Base-by-base conservation (phyloP, 257 asterid genomes). In the Gynochthodes officinalis region DNA sequence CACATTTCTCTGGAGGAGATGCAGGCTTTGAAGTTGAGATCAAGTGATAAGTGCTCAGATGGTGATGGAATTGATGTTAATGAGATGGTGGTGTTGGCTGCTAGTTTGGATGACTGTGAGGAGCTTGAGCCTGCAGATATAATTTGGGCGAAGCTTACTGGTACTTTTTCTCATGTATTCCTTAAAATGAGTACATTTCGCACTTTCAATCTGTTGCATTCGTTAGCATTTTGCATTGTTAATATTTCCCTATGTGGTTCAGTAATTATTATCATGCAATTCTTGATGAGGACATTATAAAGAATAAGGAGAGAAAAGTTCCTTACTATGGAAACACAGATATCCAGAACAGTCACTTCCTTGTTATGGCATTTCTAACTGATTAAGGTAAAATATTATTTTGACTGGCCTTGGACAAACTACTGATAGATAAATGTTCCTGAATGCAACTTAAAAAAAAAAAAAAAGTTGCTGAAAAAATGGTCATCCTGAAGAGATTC, bases 101-200 rank as follows among this genome's bases (percentile, higher is more conserved):
- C 97, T 75, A 89, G 88, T 80, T 78, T 92, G 79, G 96, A 87
- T 76, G 90, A 85, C 70, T 80, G 87, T 80, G 89, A 84, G 58
- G 96, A 90, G 82, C 88, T 89, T 54, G 99, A 90, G 70, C 84
- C 89, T 16, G 99, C 96, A 71, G 98, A 95, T 80, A 71, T 92
- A 64, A 88, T 92, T 71, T 95, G 99, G 99, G 99, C 99, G 55
- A 95, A 95, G 88, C 93, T 95, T 77, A 87, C 99, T 76, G 99
- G 99, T 95, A 70, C 53, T 75, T 78, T 71, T 32, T 10, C 44
- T 35, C 10, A 5, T 69, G 69, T 33, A 5, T 54, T 69, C 33
- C 54, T 48, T 67, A 7, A n/a, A 9, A 23, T 59, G 8, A 35
- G 63, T 79, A 55, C 68, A 19, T 60, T 75, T 49, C 75, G 52